Evolutionary conservation across 371 early-diverging fungal genomes (phyloP).

Genomic region (Mortierella sp.): DNA sequence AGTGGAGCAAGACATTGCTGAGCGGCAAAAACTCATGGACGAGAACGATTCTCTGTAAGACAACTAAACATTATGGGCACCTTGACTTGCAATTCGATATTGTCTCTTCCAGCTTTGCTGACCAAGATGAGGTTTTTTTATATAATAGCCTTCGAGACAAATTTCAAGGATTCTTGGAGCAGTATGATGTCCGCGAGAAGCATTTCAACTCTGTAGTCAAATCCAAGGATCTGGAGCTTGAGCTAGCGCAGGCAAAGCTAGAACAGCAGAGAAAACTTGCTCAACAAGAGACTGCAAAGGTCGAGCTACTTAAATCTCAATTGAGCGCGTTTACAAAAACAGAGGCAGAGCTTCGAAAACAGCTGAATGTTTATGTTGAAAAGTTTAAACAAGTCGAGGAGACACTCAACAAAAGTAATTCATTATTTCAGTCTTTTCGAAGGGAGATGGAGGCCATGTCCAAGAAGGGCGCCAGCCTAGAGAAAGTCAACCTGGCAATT

Average conservation of each 20-base stretch:
- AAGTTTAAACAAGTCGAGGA: constrained; percentile 76
- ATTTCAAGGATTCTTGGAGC: constrained; percentile 65
- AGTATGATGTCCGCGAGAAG: constrained; percentile 70
- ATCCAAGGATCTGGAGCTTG: constrained; percentile 66
- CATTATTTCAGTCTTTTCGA: constrained; percentile 69
- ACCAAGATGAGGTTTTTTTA: neutral
- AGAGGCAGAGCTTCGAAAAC: constrained; percentile 68
- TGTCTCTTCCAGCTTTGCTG: no score
- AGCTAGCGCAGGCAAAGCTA: constrained; percentile 64
- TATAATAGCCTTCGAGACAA: constrained; percentile 62
- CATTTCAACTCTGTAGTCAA: constrained; percentile 68
- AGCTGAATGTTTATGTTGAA: constrained; percentile 68
- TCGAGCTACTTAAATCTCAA: constrained; percentile 58
- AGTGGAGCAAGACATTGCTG: constrained; percentile 57
- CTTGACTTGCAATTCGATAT: neutral
- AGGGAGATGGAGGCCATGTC: constrained; percentile 76
- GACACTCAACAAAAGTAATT: constrained; percentile 72
- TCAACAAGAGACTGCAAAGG: constrained; percentile 55
- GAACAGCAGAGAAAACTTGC: constrained; percentile 60
- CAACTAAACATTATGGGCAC: neutral
- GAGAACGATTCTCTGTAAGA: constrained; percentile 32
- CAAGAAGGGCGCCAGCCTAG: constrained; percentile 66
- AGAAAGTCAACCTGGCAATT: constrained; percentile 64
- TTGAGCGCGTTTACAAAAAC: constrained; percentile 62
- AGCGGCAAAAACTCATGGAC: constrained; percentile 34